phyloP scores from a whole-genome alignment of 2,329 filamentous ascomycete species.

The Dendryphion nanum region DNA sequence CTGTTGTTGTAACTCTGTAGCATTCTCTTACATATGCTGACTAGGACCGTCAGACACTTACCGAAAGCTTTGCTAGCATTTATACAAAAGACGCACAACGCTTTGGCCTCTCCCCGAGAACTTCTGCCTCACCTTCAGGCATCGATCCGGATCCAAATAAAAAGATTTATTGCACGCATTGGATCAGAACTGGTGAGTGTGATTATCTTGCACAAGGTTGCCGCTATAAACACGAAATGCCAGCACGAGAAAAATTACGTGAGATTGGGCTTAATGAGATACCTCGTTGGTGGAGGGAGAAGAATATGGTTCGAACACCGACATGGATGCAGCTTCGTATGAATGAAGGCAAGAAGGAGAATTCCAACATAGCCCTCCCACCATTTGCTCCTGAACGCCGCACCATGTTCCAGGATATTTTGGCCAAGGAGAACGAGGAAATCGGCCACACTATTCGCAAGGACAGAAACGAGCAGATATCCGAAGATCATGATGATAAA shows the following conservation, averaged over 20 bases:
- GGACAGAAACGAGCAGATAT: background rate
- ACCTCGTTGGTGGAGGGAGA: conserved; percentile 58
- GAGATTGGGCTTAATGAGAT: conserved; percentile 64
- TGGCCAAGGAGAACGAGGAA: background rate
- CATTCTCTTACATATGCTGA: background rate
- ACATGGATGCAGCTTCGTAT: conserved; percentile 27
- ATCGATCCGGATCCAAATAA: conserved; percentile 45
- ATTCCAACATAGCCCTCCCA: background rate
- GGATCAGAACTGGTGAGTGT: conserved; percentile 83
- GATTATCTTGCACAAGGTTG: conserved; percentile 84
- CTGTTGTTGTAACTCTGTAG: no score
- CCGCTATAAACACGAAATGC: conserved; percentile 90
- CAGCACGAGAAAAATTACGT: conserved; percentile 65
- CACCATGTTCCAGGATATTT: conserved; percentile 1
- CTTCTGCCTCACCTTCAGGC: conserved; percentile 33
- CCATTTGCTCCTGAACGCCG: background rate
- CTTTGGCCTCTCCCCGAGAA: conserved; percentile 20
- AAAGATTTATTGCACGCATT: conserved; percentile 85
- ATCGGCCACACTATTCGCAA: background rate
- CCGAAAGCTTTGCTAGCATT: conserved; percentile 26
- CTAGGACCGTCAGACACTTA: conserved; percentile 8
- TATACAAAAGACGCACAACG: conserved; percentile 25
- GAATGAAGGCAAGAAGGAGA: conserved; percentile 6
- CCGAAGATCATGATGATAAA: no score
- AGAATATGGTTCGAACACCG: conserved; percentile 26